Conservation (phyloP, 2,329 filamentous ascomycete genomes). For the Hirsutella rhossiliensis region DNA sequence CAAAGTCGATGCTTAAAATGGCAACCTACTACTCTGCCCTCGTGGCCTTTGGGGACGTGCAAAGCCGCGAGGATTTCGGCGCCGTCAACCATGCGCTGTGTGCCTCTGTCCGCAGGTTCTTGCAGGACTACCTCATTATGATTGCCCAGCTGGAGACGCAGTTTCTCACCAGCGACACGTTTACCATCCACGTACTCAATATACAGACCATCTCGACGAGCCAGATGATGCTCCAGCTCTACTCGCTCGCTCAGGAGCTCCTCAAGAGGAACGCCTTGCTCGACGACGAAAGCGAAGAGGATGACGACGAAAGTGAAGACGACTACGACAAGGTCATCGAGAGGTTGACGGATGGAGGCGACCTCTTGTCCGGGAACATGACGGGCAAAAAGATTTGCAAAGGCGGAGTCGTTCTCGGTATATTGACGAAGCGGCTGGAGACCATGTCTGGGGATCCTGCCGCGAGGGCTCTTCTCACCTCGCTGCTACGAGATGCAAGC, state of each 20-base stretch:
- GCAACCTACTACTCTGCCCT: slow-evolving; percentile 87
- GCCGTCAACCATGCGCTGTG: slow-evolving; percentile 92
- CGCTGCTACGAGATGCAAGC: slow-evolving; percentile 75
- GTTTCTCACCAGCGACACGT: slow-evolving; percentile 74
- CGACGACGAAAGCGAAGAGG: slow-evolving; percentile 64
- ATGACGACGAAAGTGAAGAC: slow-evolving; percentile 62
- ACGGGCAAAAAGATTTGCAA: slow-evolving; percentile 88
- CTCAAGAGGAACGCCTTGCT: slow-evolving; percentile 78
- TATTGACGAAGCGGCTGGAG: slow-evolving; percentile 75
- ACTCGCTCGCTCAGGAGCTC: slow-evolving; percentile 76
- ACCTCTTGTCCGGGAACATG: slow-evolving; percentile 66
- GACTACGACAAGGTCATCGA: slow-evolving; percentile 91
- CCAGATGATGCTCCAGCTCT: slow-evolving; percentile 85
- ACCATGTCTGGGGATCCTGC: slow-evolving; percentile 90
- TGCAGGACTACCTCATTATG: slow-evolving; percentile 89
- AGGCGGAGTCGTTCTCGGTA: slow-evolving; percentile 84
- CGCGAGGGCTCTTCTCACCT: slow-evolving; percentile 69
- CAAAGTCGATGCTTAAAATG: slow-evolving; percentile 81
- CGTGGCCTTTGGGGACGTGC: slow-evolving; percentile 86
- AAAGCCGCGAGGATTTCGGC: slow-evolving; percentile 86
- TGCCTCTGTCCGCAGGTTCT: slow-evolving; percentile 79
- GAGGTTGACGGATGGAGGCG: slow-evolving; percentile 74
- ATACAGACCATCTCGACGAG: slow-evolving; percentile 82
- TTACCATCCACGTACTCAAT: slow-evolving; percentile 88
- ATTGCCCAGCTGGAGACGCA: slow-evolving; percentile 91